Conservation (phyloP, 441 rosid genomes). For the Jatropha podagrica region DNA sequence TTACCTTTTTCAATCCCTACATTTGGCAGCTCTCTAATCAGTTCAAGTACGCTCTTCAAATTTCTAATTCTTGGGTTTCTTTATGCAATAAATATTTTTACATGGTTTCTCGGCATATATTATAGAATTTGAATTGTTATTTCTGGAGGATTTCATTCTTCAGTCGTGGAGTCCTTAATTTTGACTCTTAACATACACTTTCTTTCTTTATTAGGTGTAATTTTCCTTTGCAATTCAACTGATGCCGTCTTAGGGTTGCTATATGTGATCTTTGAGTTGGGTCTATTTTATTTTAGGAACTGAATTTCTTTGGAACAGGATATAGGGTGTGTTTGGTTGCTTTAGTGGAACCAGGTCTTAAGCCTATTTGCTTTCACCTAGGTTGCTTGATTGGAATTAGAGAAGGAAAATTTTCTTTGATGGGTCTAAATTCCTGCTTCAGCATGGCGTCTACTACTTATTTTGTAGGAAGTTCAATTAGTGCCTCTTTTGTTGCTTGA, state of each 20-base stretch:
- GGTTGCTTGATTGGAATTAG: not conserved
- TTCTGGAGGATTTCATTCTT: not conserved
- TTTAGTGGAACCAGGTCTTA: not conserved
- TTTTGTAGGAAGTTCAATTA: not conserved
- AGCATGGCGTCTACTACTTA: not conserved
- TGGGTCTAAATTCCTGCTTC: not conserved
- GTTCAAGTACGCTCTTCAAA: constrained; percentile 49
- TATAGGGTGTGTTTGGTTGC: not conserved
- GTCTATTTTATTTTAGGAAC: not conserved
- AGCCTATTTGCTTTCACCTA: not conserved
- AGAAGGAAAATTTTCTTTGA: not conserved
- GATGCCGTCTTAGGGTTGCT: not conserved
- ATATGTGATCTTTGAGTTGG: not conserved
- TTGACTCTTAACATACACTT: not conserved
- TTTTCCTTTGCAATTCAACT: too few relatives aligned
- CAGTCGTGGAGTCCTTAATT: not conserved
- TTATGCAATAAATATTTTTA: not conserved
- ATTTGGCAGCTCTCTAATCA: constrained; percentile 78
- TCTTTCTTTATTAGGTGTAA: too few relatives aligned
- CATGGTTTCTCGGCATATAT: not conserved
- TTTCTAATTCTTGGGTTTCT: not conserved
- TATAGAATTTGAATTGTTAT: not conserved
- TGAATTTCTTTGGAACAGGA: not conserved
- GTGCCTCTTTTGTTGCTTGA: not conserved
- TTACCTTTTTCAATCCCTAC: constrained; percentile 70